phyloP scores from a whole-genome alignment of 176 grass and related monocot genomes.

The Bonia amplexicaulis region DNA sequence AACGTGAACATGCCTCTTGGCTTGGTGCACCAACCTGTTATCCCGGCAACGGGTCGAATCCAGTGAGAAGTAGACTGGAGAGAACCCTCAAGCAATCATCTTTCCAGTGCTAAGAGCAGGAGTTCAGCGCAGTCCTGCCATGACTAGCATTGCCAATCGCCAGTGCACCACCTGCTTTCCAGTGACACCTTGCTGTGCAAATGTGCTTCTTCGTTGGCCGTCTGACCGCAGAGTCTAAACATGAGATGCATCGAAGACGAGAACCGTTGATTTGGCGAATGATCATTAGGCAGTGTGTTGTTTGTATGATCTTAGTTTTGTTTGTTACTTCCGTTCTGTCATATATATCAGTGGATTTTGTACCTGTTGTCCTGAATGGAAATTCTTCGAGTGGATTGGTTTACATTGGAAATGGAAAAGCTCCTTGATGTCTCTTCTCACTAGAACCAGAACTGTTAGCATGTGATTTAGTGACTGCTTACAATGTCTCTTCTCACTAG shows the following conservation, averaged over 20 bases:
- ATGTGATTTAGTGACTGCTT: neutral
- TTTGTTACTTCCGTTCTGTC: constrained; percentile 19
- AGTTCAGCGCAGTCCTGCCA: constrained; percentile 47
- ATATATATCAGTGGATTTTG: constrained; percentile 28
- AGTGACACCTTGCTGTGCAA: constrained; percentile 4
- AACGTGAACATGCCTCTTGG: constrained; percentile 42
- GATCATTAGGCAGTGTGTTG: constrained; percentile 29
- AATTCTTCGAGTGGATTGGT: constrained; percentile 19
- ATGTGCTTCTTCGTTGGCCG: neutral
- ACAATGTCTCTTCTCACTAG: neutral
- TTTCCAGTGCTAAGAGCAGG: constrained; percentile 71
- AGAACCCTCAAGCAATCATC: neutral
- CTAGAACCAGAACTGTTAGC: constrained; percentile 4
- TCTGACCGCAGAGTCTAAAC: neutral
- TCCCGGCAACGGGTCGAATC: constrained; percentile 62
- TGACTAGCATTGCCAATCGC: constrained; percentile 73
- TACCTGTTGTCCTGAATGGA: constrained; percentile 18
- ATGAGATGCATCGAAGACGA: neutral
- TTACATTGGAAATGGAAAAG: constrained; percentile 19
- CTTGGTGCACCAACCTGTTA: constrained; percentile 51
- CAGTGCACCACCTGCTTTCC: constrained; percentile 22
- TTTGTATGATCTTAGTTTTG: constrained; percentile 40
- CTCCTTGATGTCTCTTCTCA: neutral
- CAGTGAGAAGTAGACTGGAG: constrained; percentile 31
- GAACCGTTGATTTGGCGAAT: neutral